phyloP scores from a whole-genome alignment of 2,329 filamentous ascomycete genomes.

The Thielaviopsis populi region DNA sequence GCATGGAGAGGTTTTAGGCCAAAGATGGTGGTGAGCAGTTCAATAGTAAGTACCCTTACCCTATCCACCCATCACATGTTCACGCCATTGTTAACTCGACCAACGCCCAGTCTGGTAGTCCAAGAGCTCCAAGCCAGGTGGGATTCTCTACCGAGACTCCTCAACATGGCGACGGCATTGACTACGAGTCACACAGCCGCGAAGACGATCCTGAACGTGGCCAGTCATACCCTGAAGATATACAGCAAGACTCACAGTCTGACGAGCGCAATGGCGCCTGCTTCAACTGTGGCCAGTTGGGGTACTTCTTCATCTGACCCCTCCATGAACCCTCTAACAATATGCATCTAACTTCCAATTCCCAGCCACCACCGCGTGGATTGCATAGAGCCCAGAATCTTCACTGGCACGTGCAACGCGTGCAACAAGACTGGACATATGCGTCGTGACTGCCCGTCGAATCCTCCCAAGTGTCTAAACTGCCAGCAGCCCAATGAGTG shows the following conservation, averaged over 20 bases:
- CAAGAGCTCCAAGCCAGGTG: background rate
- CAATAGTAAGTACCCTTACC: too few species aligned
- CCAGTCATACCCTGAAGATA: too few species aligned
- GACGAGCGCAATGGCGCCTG: background rate
- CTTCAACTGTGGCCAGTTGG: background rate
- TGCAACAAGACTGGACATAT: slow-evolving; percentile 40
- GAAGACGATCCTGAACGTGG: background rate
- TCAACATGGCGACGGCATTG: background rate
- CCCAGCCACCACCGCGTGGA: slow-evolving; percentile 23
- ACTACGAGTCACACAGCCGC: background rate
- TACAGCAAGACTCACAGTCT: background rate
- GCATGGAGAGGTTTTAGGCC: background rate
- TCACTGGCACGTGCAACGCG: slow-evolving; percentile 25
- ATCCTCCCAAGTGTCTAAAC: slow-evolving; percentile 43
- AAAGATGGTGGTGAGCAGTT: background rate
- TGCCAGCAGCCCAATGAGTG: slow-evolving; percentile 43
- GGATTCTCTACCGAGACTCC: background rate
- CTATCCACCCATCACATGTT: background rate
- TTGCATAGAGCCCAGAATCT: slow-evolving; percentile 23
- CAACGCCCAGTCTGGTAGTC: background rate
- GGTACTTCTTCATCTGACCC: background rate
- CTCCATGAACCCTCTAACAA: too few species aligned
- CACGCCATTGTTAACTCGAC: background rate
- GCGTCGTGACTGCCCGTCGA: slow-evolving; percentile 47
- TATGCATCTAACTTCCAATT: background rate